Evolutionary conservation across 1,284 basidiomycete species (phyloP).

Genomic region (Schizophyllum amplum): DNA sequence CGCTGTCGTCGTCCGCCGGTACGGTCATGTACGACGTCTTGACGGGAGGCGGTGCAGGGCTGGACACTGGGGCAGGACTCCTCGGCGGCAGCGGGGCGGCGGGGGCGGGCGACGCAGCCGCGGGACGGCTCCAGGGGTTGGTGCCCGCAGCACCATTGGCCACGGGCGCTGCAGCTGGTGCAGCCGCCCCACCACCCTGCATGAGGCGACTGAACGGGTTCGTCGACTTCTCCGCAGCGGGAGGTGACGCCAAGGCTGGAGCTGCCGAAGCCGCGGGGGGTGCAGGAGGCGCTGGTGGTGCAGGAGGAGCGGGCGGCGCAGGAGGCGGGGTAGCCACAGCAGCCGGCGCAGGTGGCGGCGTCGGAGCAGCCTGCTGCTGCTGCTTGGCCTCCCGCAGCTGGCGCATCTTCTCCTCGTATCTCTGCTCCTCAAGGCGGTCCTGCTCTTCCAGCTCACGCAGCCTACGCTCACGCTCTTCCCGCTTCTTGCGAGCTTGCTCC

Average conservation of each 20-base stretch:
- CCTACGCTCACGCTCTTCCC: constrained; percentile 56
- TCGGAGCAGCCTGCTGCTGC: constrained; percentile 13
- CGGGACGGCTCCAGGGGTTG: background rate
- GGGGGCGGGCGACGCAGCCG: constrained; percentile 15
- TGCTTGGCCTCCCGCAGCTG: constrained; percentile 32
- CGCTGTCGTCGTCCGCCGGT: constrained; percentile 58
- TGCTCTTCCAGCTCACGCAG: constrained; percentile 58
- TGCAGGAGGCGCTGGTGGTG: too few species aligned
- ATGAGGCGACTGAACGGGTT: constrained; percentile 70
- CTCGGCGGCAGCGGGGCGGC: constrained; percentile 24
- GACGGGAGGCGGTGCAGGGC: constrained; percentile 29
- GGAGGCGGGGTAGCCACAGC: constrained; percentile 17
- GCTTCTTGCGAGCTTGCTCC: constrained; percentile 56
- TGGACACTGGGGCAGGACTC: constrained; percentile 16
- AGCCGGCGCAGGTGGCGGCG: constrained; percentile 19
- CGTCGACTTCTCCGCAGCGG: constrained; percentile 24
- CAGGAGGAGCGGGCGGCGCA: constrained; percentile 19
- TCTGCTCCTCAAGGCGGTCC: background rate
- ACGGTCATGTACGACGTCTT: constrained; percentile 57
- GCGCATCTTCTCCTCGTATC: background rate
- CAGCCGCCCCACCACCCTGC: constrained; percentile 34
- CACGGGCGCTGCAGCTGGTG: constrained; percentile 24
- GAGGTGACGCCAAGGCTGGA: constrained; percentile 17
- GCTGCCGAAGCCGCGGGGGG: too few species aligned
- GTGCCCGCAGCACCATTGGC: constrained; percentile 6